A percentile compares a stretch with the other conserved stretches of the same genome.
Conservation (phyloP, 768 basidiomycete genomes). For the Crassisporium funariophilum region DNA sequence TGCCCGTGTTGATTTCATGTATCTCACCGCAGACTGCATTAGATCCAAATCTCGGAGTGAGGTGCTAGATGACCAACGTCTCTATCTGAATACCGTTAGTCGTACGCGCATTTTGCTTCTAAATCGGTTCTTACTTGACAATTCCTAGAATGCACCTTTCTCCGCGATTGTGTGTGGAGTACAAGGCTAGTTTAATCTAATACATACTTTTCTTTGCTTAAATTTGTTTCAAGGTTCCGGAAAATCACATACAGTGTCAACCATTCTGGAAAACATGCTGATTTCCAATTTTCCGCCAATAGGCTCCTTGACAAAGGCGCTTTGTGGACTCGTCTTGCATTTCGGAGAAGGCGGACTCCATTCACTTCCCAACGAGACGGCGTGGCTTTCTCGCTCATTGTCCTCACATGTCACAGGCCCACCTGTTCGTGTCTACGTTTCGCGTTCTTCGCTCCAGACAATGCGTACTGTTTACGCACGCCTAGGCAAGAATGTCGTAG, state of each 20-base stretch:
- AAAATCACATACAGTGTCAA: slow-evolving; percentile 72
- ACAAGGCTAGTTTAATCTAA: slow-evolving; percentile 39
- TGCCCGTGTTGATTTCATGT: not conserved
- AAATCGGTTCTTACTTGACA: slow-evolving; percentile 1
- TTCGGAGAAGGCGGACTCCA: slow-evolving; percentile 66
- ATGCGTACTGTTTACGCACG: slow-evolving; percentile 59
- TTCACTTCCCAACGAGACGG: slow-evolving; percentile 65
- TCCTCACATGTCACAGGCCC: slow-evolving; percentile 33
- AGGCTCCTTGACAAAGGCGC: slow-evolving; percentile 53
- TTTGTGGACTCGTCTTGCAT: slow-evolving; percentile 68
- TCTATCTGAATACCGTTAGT: slow-evolving; percentile 71
- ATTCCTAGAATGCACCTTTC: slow-evolving; percentile 67
- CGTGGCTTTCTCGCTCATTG: slow-evolving; percentile 51
- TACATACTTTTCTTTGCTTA: not conserved
- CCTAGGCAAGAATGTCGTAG: slow-evolving; percentile 48
- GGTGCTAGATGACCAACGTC: slow-evolving; percentile 45
- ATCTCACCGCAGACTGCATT: not conserved
- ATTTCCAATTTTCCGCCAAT: slow-evolving; percentile 51
- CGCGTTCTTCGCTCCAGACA: slow-evolving; percentile 59
- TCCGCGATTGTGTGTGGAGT: slow-evolving; percentile 78
- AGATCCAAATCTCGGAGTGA: slow-evolving; percentile 38
- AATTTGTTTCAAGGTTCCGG: slow-evolving; percentile 51
- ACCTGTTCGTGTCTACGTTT: slow-evolving; percentile 54
- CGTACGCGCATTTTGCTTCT: not conserved
- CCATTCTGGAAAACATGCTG: slow-evolving; percentile 70